Base-by-base conservation (phyloP, 1,284 basidiomycete genomes). In the Lentinula novae-zelandiae region DNA sequence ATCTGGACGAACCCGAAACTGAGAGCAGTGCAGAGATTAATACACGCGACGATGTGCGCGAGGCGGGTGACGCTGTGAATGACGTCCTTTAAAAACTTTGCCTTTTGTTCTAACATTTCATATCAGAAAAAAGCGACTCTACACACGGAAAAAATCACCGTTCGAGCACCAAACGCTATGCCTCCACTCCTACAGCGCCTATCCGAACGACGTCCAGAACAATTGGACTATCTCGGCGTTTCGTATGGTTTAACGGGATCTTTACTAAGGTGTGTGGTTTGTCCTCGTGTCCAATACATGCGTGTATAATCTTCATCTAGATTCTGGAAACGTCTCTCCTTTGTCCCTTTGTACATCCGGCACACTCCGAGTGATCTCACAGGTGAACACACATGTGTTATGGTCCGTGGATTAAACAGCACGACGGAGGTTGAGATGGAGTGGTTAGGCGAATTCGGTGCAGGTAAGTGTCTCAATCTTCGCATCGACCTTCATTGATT, bases 291-390 rank as follows among this genome's bases (percentile, higher is more conserved):
- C 13, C 27, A 33, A 27, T 10, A 34, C 15, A 44, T 17, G n/a
- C 39, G 2, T 12, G n/a, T 31, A 20, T 34, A 40, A 42, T 9
- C 8, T 13, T 34, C n/a, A 15, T 22, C 20, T 54, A 89, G 89
- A 63, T 99, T 99, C 78, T 99, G 97, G 97, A 98, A 98, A 76
- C 85, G 92, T 42, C 87, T 89, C 0, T 94, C 94, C 13, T 99
- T 92, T 72, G 83, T 92, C 0, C 97, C 97, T 0, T 79, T 99
- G 17, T 99, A 98, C 71, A 77, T 98, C 27, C 89, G 96, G 46
- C 97, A 99, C 74, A 96, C 94, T 22, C 83, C 90, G 65, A 98
- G 95, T 72, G 95, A 97, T 66, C 80, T 98, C 38, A 99, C 97
- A 0, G 97, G 97, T 55, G 97, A 99, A 75, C 93, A 98, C 72